These are phyloP conservation scores for Geotrichum bryndzae DNA, from an alignment of 1,139 yeast genomes.

Conservation along the genomic window DNA sequence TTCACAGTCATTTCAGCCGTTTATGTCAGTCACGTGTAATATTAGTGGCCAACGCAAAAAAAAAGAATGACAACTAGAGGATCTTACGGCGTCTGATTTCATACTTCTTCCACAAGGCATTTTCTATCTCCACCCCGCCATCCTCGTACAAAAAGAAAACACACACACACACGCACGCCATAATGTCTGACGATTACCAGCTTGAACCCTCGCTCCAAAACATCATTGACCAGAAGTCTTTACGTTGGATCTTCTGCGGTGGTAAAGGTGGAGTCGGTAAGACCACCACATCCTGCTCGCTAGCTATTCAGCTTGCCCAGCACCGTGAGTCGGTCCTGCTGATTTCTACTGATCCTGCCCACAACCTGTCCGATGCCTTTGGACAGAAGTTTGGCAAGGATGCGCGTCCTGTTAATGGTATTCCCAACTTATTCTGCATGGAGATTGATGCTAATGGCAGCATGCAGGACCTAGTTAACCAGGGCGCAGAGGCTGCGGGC, in stretches of 20 bases:
- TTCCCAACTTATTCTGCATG: constrained; percentile 87
- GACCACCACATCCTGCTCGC: constrained; percentile 92
- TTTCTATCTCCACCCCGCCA: neutral
- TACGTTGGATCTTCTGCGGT: constrained; percentile 96
- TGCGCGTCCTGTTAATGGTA: constrained; percentile 87
- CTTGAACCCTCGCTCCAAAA: constrained; percentile 40
- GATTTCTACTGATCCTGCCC: constrained; percentile 98
- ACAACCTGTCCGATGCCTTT: constrained; percentile 92
- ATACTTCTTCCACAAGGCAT: neutral
- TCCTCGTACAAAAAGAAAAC: neutral
- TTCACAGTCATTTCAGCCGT: no score
- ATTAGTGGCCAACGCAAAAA: no score
- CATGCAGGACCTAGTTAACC: constrained; percentile 77
- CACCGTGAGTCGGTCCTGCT: constrained; percentile 76
- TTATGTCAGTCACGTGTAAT: no score
- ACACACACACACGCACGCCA: neutral
- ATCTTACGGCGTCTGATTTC: no score
- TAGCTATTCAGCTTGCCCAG: constrained; percentile 83
- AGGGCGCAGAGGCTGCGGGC: constrained; percentile 41
- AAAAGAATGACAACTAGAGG: no score
- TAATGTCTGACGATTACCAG: constrained; percentile 22
- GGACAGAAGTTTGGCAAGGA: constrained; percentile 97
- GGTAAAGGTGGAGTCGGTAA: constrained; percentile 99
- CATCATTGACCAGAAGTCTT: constrained; percentile 42
- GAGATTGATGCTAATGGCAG: constrained; percentile 97